phyloP scores from a whole-genome alignment of 140 eudicot species.

The Cichorium intybus region DNA sequence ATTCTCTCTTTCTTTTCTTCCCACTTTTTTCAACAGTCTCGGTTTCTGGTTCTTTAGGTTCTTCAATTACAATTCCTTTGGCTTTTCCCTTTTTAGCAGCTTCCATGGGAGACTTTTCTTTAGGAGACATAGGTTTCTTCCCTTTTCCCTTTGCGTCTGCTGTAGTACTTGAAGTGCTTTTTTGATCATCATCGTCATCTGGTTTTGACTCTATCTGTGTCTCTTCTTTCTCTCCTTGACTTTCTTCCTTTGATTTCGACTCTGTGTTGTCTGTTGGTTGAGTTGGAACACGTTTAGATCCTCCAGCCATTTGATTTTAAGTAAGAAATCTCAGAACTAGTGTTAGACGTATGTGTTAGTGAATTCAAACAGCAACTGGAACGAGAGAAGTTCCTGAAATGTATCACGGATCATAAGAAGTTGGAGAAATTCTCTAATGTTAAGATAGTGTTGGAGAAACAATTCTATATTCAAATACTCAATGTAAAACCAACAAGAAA shows the following conservation, averaged over 20 bases:
- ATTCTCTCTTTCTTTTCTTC: not conserved
- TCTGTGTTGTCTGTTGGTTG: not conserved
- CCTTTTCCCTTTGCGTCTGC: not conserved
- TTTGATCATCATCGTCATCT: conserved; percentile 1
- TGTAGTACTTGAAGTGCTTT: not conserved
- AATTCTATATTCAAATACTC: too few relatives aligned
- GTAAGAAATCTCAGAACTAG: not conserved
- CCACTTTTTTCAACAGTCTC: not conserved
- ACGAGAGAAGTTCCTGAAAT: conserved; percentile 14
- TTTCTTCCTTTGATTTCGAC: not conserved
- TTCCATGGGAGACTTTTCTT: not conserved
- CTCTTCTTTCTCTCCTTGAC: not conserved
- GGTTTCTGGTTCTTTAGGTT: not conserved
- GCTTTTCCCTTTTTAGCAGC: not conserved
- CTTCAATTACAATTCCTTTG: not conserved
- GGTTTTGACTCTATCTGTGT: not conserved
- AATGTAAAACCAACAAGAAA: not conserved
- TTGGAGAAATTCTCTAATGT: not conserved
- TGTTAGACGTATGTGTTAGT: not conserved
- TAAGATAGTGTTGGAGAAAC: too few relatives aligned
- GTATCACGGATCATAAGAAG: not conserved
- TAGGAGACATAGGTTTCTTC: not conserved
- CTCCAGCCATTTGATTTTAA: conserved; percentile 7
- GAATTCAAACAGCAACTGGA: conserved; percentile 12
- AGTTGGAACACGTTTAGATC: conserved; percentile 11